Percentiles rank a stretch among this genome's conserved stretches.
Conservation (phyloP, 345 rosid genomes). For the Nasturtium officinale region DNA sequence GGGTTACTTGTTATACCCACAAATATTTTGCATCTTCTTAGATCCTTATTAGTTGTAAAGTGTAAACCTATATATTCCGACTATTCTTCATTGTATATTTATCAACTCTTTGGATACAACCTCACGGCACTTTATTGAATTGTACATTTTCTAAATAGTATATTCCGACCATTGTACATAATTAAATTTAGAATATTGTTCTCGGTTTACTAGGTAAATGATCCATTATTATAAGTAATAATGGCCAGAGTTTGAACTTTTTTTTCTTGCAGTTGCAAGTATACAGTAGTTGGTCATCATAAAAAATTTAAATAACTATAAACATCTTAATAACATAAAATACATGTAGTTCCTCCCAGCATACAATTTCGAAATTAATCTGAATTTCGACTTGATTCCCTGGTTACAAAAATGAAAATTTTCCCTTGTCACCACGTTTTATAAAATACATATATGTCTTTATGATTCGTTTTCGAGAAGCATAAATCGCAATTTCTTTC, state of each 20-base stretch:
- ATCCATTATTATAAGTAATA: not conserved
- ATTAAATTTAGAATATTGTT: too few relatives aligned
- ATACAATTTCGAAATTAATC: not conserved
- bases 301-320: too few relatives aligned
- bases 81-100: not conserved
- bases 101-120: slow-evolving; percentile 1
- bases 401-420: too few relatives aligned
- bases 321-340: not conserved
- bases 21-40: too few relatives aligned
- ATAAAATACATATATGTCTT: too few relatives aligned
- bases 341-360: not conserved
- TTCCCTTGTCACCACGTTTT: not conserved
- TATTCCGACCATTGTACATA: not conserved
- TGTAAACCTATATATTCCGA: not conserved
- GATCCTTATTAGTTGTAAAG: not conserved
- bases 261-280: not conserved
- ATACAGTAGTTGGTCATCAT: not conserved
- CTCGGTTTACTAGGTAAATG: not conserved
- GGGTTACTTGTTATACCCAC: not conserved
- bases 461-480: too few relatives aligned
- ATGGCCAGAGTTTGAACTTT: not conserved
- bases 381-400: not conserved
- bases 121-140: slow-evolving; percentile 9
- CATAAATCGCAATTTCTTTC: not conserved
- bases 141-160: too few relatives aligned